phyloP scores from a whole-genome alignment of 257 asterid genomes.

The Plantago elongata region DNA sequence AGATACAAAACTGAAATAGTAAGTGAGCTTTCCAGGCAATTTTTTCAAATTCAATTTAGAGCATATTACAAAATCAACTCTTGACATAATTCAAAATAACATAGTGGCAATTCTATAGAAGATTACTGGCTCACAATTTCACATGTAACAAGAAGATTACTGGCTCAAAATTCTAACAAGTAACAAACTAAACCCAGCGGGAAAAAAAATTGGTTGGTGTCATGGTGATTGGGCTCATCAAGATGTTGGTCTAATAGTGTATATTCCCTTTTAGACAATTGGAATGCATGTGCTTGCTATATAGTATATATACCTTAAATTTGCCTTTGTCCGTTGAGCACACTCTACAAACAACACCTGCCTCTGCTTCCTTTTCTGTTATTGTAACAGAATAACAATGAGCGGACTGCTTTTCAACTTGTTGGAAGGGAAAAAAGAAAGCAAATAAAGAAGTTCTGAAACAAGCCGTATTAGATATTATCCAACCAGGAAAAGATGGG shows the following conservation, averaged over 20 bases:
- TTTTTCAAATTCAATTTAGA: not conserved
- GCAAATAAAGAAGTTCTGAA: constrained; percentile 16
- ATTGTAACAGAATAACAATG: constrained; percentile 87
- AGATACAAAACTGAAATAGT: not conserved
- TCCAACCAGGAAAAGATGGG: constrained; percentile 10
- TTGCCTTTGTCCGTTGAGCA: constrained; percentile 83
- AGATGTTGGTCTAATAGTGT: too few species aligned
- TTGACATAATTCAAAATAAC: not conserved
- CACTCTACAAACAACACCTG: constrained; percentile 82
- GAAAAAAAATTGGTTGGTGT: too few species aligned
- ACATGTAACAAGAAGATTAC: not conserved
- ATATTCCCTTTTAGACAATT: too few species aligned
- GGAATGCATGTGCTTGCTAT: too few species aligned
- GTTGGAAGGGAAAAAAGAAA: constrained; percentile 32
- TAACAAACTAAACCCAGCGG: not conserved
- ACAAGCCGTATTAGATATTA: constrained; percentile 13
- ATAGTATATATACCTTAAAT: constrained; percentile 62
- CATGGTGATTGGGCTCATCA: too few species aligned
- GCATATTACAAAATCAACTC: not conserved
- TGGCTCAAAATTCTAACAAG: constrained; percentile 2
- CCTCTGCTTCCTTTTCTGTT: constrained; percentile 83
- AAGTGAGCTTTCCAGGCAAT: not conserved
- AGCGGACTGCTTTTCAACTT: constrained; percentile 97
- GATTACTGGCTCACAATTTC: not conserved
- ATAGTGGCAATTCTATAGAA: not conserved